Percentiles rank a stretch among this genome's conserved stretches.
phyloP scores from a whole-genome alignment of 345 rosid species.

The Xanthoceras sorbifolium region DNA sequence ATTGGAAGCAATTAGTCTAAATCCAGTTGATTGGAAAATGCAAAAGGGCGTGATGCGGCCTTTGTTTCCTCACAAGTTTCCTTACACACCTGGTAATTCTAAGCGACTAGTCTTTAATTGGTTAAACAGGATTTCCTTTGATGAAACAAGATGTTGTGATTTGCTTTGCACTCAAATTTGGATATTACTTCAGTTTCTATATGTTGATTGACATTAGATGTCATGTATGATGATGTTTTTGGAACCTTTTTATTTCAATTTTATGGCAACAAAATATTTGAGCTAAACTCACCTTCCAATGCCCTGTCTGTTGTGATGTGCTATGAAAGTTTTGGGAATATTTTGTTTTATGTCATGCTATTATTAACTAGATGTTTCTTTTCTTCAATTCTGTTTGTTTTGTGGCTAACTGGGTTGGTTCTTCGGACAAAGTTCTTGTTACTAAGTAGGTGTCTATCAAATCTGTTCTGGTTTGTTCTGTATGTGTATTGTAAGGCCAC shows the following conservation, averaged over 20 bases:
- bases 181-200: neutral
- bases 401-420: neutral
- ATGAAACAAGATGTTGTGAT: neutral
- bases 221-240: neutral
- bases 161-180: neutral
- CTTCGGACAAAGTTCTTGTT: neutral
- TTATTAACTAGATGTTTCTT: neutral
- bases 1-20: slow-evolving; percentile 56
- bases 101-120: neutral
- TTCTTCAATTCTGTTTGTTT: neutral
- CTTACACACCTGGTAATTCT: slow-evolving; percentile 63
- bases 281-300: no score
- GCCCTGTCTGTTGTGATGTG: neutral
- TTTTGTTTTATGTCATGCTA: neutral
- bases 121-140: neutral
- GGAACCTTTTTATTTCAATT: neutral
- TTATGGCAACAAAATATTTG: neutral
- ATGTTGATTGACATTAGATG: neutral
- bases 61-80: slow-evolving; percentile 67
- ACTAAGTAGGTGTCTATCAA: neutral
- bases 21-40: slow-evolving; percentile 71
- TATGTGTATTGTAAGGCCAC: neutral
- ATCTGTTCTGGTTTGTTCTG: neutral
- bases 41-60: slow-evolving; percentile 69
- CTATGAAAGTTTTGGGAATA: neutral